phyloP scores from a whole-genome alignment of 2,329 filamentous ascomycete genomes.

The Calcarisporium arbuscula region DNA sequence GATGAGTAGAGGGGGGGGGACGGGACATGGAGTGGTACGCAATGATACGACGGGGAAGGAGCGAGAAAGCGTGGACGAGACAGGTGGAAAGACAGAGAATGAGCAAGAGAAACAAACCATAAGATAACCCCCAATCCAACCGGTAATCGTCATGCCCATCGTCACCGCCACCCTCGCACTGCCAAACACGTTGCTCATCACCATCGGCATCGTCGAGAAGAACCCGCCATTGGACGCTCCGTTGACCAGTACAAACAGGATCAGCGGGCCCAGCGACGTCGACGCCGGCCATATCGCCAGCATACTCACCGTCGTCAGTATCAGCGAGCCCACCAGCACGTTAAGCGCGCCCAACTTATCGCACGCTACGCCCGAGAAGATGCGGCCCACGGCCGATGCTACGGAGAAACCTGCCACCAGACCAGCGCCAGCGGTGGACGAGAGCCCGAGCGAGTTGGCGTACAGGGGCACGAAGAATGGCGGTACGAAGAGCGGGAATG shows the following conservation, averaged over 20 bases:
- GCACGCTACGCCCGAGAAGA: slow-evolving; percentile 46
- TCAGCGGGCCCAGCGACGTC: slow-evolving; percentile 44
- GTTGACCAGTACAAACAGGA: slow-evolving; percentile 53
- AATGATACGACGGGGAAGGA: neutral
- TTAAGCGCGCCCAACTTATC: slow-evolving; percentile 51
- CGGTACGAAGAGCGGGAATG: slow-evolving; percentile 54
- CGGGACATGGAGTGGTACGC: too few species aligned
- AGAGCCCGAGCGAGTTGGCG: slow-evolving; percentile 46
- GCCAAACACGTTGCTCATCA: slow-evolving; percentile 54
- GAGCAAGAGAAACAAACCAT: slow-evolving; percentile 31
- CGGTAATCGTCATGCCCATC: slow-evolving; percentile 56
- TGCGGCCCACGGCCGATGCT: slow-evolving; percentile 50
- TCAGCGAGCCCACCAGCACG: slow-evolving; percentile 42
- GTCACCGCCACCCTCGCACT: slow-evolving; percentile 46
- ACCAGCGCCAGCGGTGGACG: slow-evolving; percentile 45
- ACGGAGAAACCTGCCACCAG: slow-evolving; percentile 57
- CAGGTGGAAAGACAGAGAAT: neutral
- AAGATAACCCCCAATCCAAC: slow-evolving; percentile 56
- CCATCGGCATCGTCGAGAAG: slow-evolving; percentile 58
- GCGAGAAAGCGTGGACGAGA: neutral
- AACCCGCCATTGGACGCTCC: slow-evolving; percentile 56
- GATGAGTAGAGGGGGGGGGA: too few species aligned
- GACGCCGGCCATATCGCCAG: slow-evolving; percentile 56
- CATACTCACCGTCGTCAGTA: slow-evolving; percentile 51
- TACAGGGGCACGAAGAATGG: slow-evolving; percentile 57